phyloP scores from a whole-genome alignment of 2,329 filamentous ascomycete species.

The Monosporascus cannonballus region DNA sequence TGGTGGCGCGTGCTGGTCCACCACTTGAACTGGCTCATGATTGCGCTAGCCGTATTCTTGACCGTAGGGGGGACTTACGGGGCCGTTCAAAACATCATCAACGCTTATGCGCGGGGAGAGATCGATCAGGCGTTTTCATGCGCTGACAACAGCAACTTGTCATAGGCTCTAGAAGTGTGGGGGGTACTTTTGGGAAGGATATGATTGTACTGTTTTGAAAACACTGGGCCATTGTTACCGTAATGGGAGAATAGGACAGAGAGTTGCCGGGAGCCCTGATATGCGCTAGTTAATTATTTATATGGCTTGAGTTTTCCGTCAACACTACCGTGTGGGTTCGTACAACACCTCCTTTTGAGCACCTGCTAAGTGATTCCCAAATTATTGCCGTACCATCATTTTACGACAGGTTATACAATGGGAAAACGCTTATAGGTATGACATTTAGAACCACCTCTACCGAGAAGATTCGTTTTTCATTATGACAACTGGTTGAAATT shows the following conservation, averaged over 20 bases:
- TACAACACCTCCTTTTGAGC: too few relatives aligned
- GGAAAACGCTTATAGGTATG: too few relatives aligned
- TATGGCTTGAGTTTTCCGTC: too few relatives aligned
- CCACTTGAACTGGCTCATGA: slow-evolving; percentile 29
- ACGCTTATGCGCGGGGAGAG: slow-evolving; percentile 40
- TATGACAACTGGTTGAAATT: too few relatives aligned
- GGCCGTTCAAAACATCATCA: slow-evolving; percentile 43
- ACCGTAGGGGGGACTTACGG: slow-evolving; percentile 37
- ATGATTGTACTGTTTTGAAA: background rate
- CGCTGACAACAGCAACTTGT: slow-evolving; percentile 36
- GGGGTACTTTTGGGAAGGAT: background rate
- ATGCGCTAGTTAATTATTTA: background rate
- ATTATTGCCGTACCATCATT: too few relatives aligned
- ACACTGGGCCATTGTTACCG: background rate
- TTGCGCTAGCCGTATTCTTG: slow-evolving; percentile 30
- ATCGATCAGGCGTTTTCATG: slow-evolving; percentile 43
- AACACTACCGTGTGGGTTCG: too few relatives aligned
- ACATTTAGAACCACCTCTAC: too few relatives aligned
- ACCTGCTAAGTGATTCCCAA: too few relatives aligned
- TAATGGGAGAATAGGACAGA: background rate
- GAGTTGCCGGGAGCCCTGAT: background rate
- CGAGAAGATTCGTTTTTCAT: too few relatives aligned
- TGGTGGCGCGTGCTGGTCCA: slow-evolving; percentile 22
- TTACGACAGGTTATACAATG: too few relatives aligned
- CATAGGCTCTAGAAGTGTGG: slow-evolving; percentile 5